Percentiles rank a stretch among this genome's conserved stretches.
These are phyloP conservation scores for Collybia mongolica DNA, from an alignment of 768 basidiomycete species.

Conservation along the genomic window DNA sequence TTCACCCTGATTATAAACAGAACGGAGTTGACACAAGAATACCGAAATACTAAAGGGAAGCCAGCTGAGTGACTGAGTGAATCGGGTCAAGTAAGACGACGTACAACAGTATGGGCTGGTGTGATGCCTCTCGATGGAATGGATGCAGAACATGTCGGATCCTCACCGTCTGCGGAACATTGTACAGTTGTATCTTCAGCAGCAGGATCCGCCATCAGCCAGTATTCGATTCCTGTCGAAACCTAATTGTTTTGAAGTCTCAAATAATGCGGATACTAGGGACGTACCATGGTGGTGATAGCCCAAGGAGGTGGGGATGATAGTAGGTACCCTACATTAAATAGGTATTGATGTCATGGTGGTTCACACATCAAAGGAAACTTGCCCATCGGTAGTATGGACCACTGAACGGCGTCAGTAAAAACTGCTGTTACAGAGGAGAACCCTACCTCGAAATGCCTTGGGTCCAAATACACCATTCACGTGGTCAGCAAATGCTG, in stretches of 20 bases:
- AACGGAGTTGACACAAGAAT: slow-evolving; percentile 36
- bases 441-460: slow-evolving; percentile 40
- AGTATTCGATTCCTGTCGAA: slow-evolving; percentile 46
- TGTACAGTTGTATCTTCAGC: slow-evolving; percentile 37
- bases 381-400: slow-evolving; percentile 48
- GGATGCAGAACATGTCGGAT: slow-evolving; percentile 45
- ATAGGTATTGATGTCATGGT: not conserved
- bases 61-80: not conserved
- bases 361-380: not conserved
- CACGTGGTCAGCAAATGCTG: slow-evolving; percentile 42
- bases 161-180: slow-evolving; percentile 47
- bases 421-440: not conserved
- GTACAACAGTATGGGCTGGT: slow-evolving; percentile 43
- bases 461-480: slow-evolving; percentile 37
- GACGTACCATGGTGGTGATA: slow-evolving; percentile 51
- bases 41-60: slow-evolving; percentile 32
- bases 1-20: slow-evolving; percentile 14
- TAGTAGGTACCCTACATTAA: slow-evolving; percentile 48
- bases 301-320: slow-evolving; percentile 44
- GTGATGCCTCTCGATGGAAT: slow-evolving; percentile 45
- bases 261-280: not conserved
- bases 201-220: slow-evolving; percentile 43
- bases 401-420: slow-evolving; percentile 33
- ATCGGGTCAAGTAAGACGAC: not conserved
- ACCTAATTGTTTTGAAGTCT: not conserved